phyloP scores from a whole-genome alignment of 2,329 filamentous ascomycete genomes.

The Sporothrix globosa region DNA sequence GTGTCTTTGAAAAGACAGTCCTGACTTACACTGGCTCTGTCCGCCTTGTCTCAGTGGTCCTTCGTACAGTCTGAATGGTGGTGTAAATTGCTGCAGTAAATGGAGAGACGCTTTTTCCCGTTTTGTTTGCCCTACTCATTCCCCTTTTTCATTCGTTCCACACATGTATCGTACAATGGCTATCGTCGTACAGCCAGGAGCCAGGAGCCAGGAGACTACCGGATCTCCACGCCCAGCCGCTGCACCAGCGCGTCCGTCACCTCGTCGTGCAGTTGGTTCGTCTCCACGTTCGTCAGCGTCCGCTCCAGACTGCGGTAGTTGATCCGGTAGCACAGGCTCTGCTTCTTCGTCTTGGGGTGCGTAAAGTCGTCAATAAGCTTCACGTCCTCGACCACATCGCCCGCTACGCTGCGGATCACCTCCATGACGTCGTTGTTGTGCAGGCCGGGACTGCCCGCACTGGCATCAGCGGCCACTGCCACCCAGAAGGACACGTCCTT shows the following conservation, averaged over 20 bases:
- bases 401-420: constrained; percentile 79
- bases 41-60: not conserved
- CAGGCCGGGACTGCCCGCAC: constrained; percentile 54
- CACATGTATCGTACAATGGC: not conserved
- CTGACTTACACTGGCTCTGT: not conserved
- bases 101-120: constrained; percentile 22
- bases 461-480: constrained; percentile 41
- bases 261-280: constrained; percentile 72
- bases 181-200: not conserved
- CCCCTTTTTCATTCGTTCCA: not conserved
- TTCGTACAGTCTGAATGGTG: not conserved
- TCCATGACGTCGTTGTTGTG: constrained; percentile 99
- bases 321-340: constrained; percentile 88
- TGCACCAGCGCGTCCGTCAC: constrained; percentile 68
- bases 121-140: not conserved
- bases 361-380: constrained; percentile 81
- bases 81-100: constrained; percentile 22
- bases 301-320: constrained; percentile 91
- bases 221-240: constrained; percentile 77
- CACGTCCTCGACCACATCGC: constrained; percentile 87
- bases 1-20: not conserved
- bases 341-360: constrained; percentile 80
- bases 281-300: constrained; percentile 82
- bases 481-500: constrained; percentile 98
- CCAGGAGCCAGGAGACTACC: constrained; percentile 48